Base-by-base conservation (phyloP, 1,139 yeast species). In the Hemisphaericaspora xylanilytica region DNA sequence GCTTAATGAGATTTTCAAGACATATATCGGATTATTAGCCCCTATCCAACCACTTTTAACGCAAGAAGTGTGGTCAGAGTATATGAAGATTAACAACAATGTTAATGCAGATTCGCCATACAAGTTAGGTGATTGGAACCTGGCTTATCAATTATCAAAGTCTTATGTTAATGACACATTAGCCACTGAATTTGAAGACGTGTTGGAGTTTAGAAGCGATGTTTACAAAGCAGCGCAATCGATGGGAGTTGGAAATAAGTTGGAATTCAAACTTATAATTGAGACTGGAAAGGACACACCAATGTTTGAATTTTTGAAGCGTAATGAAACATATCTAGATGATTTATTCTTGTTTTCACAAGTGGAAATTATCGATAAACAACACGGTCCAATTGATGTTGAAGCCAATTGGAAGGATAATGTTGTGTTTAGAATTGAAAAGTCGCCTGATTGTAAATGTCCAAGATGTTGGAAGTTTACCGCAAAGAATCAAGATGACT, bases 401-500 rank as follows among this genome's bases (percentile, higher is more conserved):
- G 29, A n/a, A 31, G 22, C 33, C 10, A 25, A 25, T 29, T 29
- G 32, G 32, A 29, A 29, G 15, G 11, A 40, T 12, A 27, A 31
- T 8, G 33, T 41, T 20, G 36, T 27, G 10, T 32, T 45, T n/a
- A 17, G 21, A 30, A 29, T 38, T 16, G 27, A 38, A 39, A 39
- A 39, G 35, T 38, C 51, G 35, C 24, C 61, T 0, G 55, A 63
- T 4, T 62, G 64, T 38, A 88, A 88, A 53, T 92, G 98, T 58
- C 95, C 96, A 2, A 74, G 98, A 55, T 92, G 98, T 60, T 92
- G 98, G 98, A 87, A 87, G 53, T 81, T 65, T 53, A 76, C 77
- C 12, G 70, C 95, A 0, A 58, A 57, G 0, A 52, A 48, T 1
- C 80, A 73, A 33, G 80, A 78, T 12, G 55, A 56, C 2, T 66